These are phyloP conservation scores for Fusarium avenaceum DNA, from an alignment of 2,329 filamentous ascomycete genomes.

Conservation along the genomic window DNA sequence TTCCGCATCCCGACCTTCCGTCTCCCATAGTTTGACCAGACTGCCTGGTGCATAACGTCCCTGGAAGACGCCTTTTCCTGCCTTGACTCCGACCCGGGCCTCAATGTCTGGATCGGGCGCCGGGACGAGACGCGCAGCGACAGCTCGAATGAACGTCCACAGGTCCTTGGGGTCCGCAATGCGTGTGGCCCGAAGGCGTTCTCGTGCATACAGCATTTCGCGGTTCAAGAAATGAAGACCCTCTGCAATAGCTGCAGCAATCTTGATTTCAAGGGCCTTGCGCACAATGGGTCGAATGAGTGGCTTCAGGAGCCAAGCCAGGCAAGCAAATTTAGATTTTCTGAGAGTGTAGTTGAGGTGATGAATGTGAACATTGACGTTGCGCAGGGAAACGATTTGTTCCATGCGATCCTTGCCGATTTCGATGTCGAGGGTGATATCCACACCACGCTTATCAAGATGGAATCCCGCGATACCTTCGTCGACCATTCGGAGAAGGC, in stretches of 20 bases:
- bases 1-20: slow-evolving; percentile 77
- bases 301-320: slow-evolving; percentile 88
- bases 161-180: slow-evolving; percentile 84
- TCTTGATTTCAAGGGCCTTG: slow-evolving; percentile 81
- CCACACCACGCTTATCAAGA: slow-evolving; percentile 88
- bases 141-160: slow-evolving; percentile 84
- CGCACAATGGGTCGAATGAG: slow-evolving; percentile 84
- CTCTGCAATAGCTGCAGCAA: slow-evolving; percentile 78
- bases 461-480: slow-evolving; percentile 88
- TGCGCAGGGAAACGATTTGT: slow-evolving; percentile 81
- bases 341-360: slow-evolving; percentile 84
- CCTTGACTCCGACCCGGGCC: slow-evolving; percentile 76
- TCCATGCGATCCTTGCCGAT: slow-evolving; percentile 83
- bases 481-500: slow-evolving; percentile 80
- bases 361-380: slow-evolving; percentile 85
- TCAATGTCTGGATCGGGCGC: slow-evolving; percentile 82
- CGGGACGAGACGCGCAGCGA: slow-evolving; percentile 80
- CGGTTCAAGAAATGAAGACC: slow-evolving; percentile 81
- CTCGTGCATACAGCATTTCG: slow-evolving; percentile 87
- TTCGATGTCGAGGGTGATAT: slow-evolving; percentile 87
- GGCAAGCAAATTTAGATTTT: slow-evolving; percentile 80
- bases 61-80: slow-evolving; percentile 75
- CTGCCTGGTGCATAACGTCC: slow-evolving; percentile 91
- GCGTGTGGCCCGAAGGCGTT: slow-evolving; percentile 86
- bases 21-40: slow-evolving; percentile 89